Percentiles rank a stretch among this genome's conserved stretches.
These are phyloP conservation scores for Erysimum cheiranthoides DNA, from an alignment of 345 rosid species.

Conservation along the genomic window DNA sequence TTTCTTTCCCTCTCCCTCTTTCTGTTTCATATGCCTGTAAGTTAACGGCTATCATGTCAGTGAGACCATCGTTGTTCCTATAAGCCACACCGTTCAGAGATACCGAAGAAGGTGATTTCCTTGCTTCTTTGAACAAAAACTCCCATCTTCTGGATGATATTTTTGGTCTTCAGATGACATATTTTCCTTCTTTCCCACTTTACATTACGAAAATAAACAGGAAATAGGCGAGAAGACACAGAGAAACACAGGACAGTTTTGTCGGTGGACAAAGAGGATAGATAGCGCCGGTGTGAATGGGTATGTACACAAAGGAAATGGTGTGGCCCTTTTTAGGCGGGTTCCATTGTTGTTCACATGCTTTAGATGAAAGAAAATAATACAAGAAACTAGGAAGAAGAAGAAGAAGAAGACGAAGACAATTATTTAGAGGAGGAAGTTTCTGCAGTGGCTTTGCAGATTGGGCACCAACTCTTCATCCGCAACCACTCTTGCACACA, in stretches of 20 bases:
- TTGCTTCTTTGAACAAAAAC: background rate
- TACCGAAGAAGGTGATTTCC: background rate
- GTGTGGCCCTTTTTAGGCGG: conserved; percentile 17
- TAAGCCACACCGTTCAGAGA: background rate
- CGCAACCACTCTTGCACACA: conserved; percentile 88
- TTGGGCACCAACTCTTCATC: conserved; percentile 95
- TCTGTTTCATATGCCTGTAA: conserved; percentile 7
- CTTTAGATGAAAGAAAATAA: conserved; percentile 14
- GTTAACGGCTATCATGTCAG: background rate
- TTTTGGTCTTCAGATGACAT: conserved; percentile 22
- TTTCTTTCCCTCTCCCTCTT: background rate
- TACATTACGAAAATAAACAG: conserved; percentile 4
- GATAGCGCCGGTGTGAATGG: conserved; percentile 23
- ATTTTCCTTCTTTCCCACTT: conserved; percentile 1
- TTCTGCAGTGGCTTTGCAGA: conserved; percentile 78
- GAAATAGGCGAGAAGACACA: background rate
- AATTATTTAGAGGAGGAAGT: conserved; percentile 43
- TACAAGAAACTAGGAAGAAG: conserved; percentile 22
- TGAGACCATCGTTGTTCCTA: background rate
- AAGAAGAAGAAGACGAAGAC: conserved; percentile 24
- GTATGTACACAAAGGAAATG: conserved; percentile 44
- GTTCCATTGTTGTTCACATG: conserved; percentile 38
- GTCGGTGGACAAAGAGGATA: conserved; percentile 16
- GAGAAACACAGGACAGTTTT: conserved; percentile 30
- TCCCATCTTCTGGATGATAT: conserved; percentile 10